Evolutionary conservation across 352 stramenopile genomes (phyloP).

Genomic region (Phytophthora sp.): DNA sequence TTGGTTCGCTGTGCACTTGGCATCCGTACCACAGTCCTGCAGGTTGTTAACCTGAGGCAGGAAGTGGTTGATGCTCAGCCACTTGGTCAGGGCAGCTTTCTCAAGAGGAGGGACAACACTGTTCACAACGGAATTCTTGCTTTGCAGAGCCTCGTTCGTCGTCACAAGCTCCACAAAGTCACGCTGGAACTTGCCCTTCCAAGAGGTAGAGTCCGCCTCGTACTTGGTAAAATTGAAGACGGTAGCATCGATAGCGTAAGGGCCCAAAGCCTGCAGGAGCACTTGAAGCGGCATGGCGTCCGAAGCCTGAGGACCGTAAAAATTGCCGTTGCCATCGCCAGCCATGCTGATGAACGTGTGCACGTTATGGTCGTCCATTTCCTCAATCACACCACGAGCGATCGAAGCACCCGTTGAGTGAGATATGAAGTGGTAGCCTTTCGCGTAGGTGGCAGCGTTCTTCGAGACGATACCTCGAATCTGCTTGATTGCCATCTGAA

Average conservation of each 20-base stretch:
- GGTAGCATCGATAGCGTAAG: slow-evolving; percentile 31
- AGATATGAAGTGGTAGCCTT: slow-evolving; percentile 59
- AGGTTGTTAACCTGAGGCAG: slow-evolving; percentile 53
- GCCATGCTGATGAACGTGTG: slow-evolving; percentile 58
- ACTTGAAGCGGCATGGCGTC: slow-evolving; percentile 43
- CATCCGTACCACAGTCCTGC: slow-evolving; percentile 16
- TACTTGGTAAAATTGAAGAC: slow-evolving; percentile 55
- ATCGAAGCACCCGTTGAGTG: slow-evolving; percentile 58
- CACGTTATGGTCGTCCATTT: slow-evolving; percentile 66
- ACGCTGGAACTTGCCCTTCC: slow-evolving; percentile 47
- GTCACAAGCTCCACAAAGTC: slow-evolving; percentile 45
- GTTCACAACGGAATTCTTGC: slow-evolving; percentile 44
- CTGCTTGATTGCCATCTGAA: slow-evolving; percentile 53
- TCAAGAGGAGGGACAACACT: slow-evolving; percentile 37
- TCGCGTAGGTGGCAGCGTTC: slow-evolving; percentile 32
- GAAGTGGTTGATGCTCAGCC: slow-evolving; percentile 47
- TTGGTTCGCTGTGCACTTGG: slow-evolving; percentile 26
- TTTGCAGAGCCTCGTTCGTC: slow-evolving; percentile 32
- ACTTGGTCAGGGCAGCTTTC: slow-evolving; percentile 36
- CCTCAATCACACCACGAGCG: slow-evolving; percentile 53
- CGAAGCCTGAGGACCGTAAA: slow-evolving; percentile 49
- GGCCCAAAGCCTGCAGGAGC: slow-evolving; percentile 43
- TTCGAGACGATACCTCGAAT: slow-evolving; percentile 39
- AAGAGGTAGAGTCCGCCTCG: slow-evolving; percentile 26
- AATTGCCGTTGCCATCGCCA: slow-evolving; percentile 57